Percentiles rank a stretch among this genome's conserved stretches.
phyloP scores from a whole-genome alignment of 1,284 basidiomycete species.

The Ustilago bromivora region DNA sequence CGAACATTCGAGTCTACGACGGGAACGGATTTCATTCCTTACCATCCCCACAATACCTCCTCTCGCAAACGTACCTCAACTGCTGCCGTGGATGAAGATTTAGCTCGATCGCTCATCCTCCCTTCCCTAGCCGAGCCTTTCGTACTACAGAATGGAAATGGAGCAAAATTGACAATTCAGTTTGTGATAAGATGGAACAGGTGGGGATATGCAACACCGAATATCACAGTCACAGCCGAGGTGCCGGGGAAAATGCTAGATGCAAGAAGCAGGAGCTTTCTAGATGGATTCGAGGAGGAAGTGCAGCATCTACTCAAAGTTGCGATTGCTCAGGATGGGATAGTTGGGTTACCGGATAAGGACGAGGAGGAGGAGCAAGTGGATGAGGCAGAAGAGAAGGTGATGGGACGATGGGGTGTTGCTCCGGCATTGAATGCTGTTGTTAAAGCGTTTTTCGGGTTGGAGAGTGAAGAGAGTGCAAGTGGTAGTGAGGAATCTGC shows the following conservation, averaged over 20 bases:
- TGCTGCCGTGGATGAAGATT: slow-evolving; percentile 8
- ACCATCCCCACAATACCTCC: slow-evolving; percentile 5
- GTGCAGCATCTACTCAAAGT: slow-evolving; percentile 26
- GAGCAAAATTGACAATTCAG: slow-evolving; percentile 8
- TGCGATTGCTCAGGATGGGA: slow-evolving; percentile 13
- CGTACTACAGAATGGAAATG: slow-evolving; percentile 9
- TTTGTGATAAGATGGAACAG: slow-evolving; percentile 34
- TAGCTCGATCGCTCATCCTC: slow-evolving; percentile 18
- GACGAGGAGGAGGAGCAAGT: slow-evolving; percentile 15
- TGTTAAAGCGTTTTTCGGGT: slow-evolving; percentile 30
- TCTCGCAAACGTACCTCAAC: neutral
- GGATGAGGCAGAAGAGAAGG: neutral
- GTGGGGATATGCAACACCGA: slow-evolving; percentile 30
- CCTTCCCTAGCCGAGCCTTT: slow-evolving; percentile 2
- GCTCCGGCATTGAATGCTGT: slow-evolving; percentile 14
- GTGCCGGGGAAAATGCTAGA: slow-evolving; percentile 2
- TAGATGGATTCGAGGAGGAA: slow-evolving; percentile 12
- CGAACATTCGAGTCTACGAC: slow-evolving; percentile 9
- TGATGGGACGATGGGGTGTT: slow-evolving; percentile 28
- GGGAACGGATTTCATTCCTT: slow-evolving; percentile 24
- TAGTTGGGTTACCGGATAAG: slow-evolving; percentile 19
- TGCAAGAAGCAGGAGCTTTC: neutral
- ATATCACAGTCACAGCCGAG: slow-evolving; percentile 5
- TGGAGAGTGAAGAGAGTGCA: slow-evolving; percentile 11
- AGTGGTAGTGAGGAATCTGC: neutral